Conservation (phyloP, 441 rosid species). For the Eutrema salsugineum region DNA sequence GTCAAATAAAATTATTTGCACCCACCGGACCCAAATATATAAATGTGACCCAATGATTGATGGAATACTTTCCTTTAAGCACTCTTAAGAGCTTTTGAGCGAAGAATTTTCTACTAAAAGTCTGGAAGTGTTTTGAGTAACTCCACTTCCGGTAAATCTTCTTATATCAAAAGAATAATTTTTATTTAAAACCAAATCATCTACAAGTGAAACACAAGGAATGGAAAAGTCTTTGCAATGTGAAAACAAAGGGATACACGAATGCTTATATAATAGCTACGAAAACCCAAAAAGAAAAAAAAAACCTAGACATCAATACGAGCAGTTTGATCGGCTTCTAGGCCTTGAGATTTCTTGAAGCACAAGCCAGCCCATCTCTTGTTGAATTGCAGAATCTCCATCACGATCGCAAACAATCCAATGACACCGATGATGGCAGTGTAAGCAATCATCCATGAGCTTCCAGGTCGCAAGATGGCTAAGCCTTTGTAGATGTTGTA, state of each 20-base stretch:
- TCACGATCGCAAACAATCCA: conserved; percentile 28
- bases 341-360: neutral
- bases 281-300: neutral
- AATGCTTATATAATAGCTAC: neutral
- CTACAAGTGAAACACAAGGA: neutral
- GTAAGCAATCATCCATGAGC: conserved; percentile 47
- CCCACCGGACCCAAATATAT: too few species aligned
- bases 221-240: neutral
- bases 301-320: neutral
- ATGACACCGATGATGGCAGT: conserved; percentile 24
- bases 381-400: conserved; percentile 25
- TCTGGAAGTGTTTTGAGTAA: too few species aligned
- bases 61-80: too few species aligned
- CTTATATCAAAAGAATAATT: neutral
- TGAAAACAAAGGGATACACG: neutral
- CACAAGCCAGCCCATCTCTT: neutral
- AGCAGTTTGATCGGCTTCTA: neutral
- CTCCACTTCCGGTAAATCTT: too few species aligned
- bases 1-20: too few species aligned
- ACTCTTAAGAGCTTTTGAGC: too few species aligned
- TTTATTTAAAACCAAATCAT: neutral
- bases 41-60: too few species aligned
- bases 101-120: too few species aligned
- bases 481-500: conserved; percentile 50
- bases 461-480: conserved; percentile 38